Conservation (phyloP, 2,329 filamentous ascomycete genomes). For the Corinectria fuckeliana region DNA sequence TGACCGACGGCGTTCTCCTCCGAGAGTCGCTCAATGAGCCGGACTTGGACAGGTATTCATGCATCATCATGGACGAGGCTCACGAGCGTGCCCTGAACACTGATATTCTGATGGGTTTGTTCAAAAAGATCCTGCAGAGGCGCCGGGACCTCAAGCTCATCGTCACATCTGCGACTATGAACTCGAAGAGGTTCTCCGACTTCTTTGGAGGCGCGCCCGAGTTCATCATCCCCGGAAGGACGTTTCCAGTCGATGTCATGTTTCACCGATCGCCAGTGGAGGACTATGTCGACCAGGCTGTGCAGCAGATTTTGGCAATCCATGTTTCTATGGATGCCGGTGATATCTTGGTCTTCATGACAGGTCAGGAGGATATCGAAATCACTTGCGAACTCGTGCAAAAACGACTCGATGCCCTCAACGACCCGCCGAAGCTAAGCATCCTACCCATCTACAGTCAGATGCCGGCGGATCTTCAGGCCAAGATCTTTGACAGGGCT, state of each 20-base stretch:
- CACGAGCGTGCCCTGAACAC: conserved; percentile 97
- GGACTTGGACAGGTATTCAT: conserved; percentile 94
- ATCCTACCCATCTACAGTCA: conserved; percentile 99
- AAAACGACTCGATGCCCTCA: conserved; percentile 85
- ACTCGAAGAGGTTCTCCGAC: conserved; percentile 91
- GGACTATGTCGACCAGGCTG: conserved; percentile 96
- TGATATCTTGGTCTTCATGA: conserved; percentile 99
- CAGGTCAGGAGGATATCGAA: conserved; percentile 97
- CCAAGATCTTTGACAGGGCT: conserved; percentile 95
- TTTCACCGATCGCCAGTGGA: conserved; percentile 94
- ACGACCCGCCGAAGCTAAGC: conserved; percentile 92
- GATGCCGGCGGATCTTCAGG: conserved; percentile 97
- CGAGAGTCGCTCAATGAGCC: conserved; percentile 92
- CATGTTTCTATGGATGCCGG: conserved; percentile 93
- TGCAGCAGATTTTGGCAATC: conserved; percentile 93
- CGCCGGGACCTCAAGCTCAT: conserved; percentile 94
- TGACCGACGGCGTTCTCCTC: conserved; percentile 96
- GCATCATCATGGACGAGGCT: conserved; percentile 99
- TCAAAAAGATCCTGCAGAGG: conserved; percentile 94
- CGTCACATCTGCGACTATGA: conserved; percentile 98
- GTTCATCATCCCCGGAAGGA: conserved; percentile 93
- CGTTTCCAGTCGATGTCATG: conserved; percentile 96
- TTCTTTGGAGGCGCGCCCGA: conserved; percentile 97
- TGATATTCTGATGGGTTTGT: conserved; percentile 94
- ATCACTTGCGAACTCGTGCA: conserved; percentile 92